phyloP scores from a whole-genome alignment of 2,329 filamentous ascomycete genomes.

The Colletotrichum neosansevieriae region DNA sequence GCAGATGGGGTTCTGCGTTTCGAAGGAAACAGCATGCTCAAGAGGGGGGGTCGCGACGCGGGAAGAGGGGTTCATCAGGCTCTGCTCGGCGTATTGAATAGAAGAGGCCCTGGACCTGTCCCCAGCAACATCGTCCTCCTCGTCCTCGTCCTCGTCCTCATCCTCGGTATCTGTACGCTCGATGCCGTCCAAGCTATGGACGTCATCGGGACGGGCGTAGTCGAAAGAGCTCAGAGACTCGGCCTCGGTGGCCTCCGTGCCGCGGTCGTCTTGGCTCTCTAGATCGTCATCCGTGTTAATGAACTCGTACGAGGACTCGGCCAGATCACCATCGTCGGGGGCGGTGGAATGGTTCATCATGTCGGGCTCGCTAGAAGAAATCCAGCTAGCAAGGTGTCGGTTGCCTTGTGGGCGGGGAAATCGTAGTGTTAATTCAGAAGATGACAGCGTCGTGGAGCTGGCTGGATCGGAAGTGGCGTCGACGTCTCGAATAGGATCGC shows the following conservation, averaged over 20 bases:
- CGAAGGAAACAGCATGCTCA: slow-evolving; percentile 41
- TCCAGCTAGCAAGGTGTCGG: slow-evolving; percentile 68
- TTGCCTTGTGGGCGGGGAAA: slow-evolving; percentile 69
- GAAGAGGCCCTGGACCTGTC: slow-evolving; percentile 51
- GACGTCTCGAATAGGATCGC: slow-evolving; percentile 33
- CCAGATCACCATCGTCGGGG: slow-evolving; percentile 59
- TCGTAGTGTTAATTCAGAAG: slow-evolving; percentile 63
- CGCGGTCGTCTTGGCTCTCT: slow-evolving; percentile 63
- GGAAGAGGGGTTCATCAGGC: slow-evolving; percentile 57
- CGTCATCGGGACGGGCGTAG: slow-evolving; percentile 62
- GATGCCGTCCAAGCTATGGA: slow-evolving; percentile 64
- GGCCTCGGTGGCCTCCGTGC: slow-evolving; percentile 58
- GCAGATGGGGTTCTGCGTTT: slow-evolving; percentile 48
- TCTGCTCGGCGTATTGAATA: slow-evolving; percentile 63
- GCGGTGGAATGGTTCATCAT: slow-evolving; percentile 63
- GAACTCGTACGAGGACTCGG: slow-evolving; percentile 69
- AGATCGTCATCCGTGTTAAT: slow-evolving; percentile 67
- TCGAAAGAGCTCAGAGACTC: slow-evolving; percentile 65
- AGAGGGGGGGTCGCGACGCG: slow-evolving; percentile 32
- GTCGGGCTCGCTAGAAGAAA: slow-evolving; percentile 68
- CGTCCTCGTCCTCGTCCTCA: slow-evolving; percentile 35
- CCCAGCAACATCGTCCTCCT: slow-evolving; percentile 41
- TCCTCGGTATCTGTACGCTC: slow-evolving; percentile 57
- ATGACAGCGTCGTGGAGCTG: slow-evolving; percentile 48
- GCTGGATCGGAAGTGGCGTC: slow-evolving; percentile 42